Evolutionary conservation across 257 asterid species (phyloP).

Genomic region (Orobanche coerulescens): DNA sequence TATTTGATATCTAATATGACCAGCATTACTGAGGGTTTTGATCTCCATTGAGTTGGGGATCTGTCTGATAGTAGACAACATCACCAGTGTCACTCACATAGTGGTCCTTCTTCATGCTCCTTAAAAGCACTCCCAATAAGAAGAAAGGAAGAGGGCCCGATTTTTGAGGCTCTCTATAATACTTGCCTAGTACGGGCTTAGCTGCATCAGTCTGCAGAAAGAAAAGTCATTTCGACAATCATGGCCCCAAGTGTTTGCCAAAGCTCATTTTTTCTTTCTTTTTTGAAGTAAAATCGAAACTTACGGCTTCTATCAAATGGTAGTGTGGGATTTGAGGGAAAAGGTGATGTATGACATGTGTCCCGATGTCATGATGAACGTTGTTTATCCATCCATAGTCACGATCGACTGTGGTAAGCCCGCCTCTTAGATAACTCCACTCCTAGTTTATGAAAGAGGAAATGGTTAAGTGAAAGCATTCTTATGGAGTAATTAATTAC

Average conservation of each 20-base stretch:
- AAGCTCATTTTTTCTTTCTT: neutral
- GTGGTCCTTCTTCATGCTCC: constrained; percentile 67
- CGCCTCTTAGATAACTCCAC: constrained; percentile 89
- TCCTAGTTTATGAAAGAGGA: constrained; percentile 36
- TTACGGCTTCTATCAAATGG: constrained; percentile 78
- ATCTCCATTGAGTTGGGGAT: constrained; percentile 32
- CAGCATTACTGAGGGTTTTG: neutral
- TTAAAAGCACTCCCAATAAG: constrained; percentile 49
- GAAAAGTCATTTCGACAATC: neutral
- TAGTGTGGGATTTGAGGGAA: constrained; percentile 95
- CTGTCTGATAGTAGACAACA: constrained; percentile 58
- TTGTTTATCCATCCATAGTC: constrained; percentile 88
- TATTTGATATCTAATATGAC: neutral
- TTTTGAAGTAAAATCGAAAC: constrained; percentile 4
- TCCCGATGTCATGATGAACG: constrained; percentile 90
- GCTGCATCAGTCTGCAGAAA: constrained; percentile 69
- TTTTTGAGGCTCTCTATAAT: constrained; percentile 66
- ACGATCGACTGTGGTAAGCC: constrained; percentile 79
- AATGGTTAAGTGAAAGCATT: neutral
- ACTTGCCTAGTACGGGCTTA: constrained; percentile 66
- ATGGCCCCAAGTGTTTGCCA: neutral
- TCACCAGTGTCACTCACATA: constrained; percentile 68
- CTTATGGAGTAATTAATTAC: neutral
- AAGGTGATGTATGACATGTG: constrained; percentile 88
- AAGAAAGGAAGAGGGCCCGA: constrained; percentile 67